phyloP scores from a whole-genome alignment of 2,329 filamentous ascomycete genomes.

The Fusarium clavum region DNA sequence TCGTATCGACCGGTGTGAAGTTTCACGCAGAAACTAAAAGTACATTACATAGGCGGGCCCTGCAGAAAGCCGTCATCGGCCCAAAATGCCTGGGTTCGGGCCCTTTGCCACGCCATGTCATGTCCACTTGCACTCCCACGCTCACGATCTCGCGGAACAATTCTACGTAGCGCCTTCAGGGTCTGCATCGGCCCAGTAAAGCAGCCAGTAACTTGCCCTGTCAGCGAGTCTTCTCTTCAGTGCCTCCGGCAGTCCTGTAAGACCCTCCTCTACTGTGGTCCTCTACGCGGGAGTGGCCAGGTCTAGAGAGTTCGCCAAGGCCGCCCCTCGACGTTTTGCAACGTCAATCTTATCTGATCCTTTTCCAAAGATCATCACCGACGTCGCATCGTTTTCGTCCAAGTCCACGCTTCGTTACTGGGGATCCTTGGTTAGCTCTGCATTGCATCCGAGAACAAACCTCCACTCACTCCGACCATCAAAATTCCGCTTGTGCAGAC shows the following conservation, averaged over 20 bases:
- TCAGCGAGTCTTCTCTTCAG: neutral
- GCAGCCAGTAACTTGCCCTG: neutral
- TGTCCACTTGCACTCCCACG: neutral
- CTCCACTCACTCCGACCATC: conserved; percentile 31
- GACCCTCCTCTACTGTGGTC: conserved; percentile 17
- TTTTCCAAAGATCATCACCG: conserved; percentile 57
- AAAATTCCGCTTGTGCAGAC: conserved; percentile 31
- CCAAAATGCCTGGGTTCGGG: conserved; percentile 20
- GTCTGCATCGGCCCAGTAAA: conserved; percentile 22
- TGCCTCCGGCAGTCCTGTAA: conserved; percentile 20
- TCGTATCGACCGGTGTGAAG: conserved; percentile 23
- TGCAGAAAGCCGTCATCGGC: conserved; percentile 40
- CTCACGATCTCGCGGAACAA: conserved; percentile 22
- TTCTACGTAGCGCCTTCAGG: conserved; percentile 31
- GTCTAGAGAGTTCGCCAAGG: conserved; percentile 17
- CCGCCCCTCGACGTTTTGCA: conserved; percentile 3
- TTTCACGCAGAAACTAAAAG: neutral
- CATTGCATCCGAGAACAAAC: conserved; percentile 7
- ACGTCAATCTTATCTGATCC: conserved; percentile 44
- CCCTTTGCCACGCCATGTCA: conserved; percentile 4
- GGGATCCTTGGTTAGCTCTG: conserved; percentile 28
- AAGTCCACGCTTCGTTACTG: conserved; percentile 10
- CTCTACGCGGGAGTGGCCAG: conserved; percentile 21
- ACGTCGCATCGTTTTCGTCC: conserved; percentile 37
- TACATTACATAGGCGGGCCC: conserved; percentile 1